Percentiles rank a stretch among this genome's conserved stretches.
These are phyloP conservation scores for Solanum neorickii DNA, from an alignment of 257 asterid genomes.

Conservation along the genomic window DNA sequence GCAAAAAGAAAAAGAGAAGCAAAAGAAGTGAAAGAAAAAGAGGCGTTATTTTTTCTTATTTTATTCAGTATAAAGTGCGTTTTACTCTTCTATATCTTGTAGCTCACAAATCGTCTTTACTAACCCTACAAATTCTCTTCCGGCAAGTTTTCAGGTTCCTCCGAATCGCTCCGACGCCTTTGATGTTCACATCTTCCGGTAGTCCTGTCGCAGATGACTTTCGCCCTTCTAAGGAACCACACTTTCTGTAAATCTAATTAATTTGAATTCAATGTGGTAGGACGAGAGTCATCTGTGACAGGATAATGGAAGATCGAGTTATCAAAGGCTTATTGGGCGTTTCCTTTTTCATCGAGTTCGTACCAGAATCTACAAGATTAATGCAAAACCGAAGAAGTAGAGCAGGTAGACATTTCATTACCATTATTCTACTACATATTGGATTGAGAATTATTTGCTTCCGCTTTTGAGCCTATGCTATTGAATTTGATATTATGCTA, in stretches of 20 bases:
- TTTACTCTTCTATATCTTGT: neutral
- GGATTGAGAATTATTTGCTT: neutral
- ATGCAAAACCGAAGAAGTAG: neutral
- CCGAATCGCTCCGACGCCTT: neutral
- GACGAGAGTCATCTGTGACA: neutral
- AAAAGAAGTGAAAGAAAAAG: too few species aligned
- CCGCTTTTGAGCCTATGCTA: neutral
- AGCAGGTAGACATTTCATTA: neutral
- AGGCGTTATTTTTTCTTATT: too few species aligned
- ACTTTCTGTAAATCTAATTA: too few species aligned
- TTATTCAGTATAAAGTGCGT: too few species aligned
- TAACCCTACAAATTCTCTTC: neutral
- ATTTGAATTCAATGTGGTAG: neutral
- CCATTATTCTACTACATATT: too few species aligned
- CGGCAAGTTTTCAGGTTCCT: neutral
- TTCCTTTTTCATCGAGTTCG: neutral
- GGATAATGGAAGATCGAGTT: neutral
- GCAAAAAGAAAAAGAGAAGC: too few species aligned
- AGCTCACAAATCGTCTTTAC: neutral
- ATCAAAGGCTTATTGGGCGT: neutral
- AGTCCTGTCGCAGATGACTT: neutral
- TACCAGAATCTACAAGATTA: neutral
- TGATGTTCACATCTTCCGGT: neutral
- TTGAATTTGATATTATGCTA: neutral
- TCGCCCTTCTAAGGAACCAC: neutral